Evolutionary conservation across 2,329 filamentous ascomycete species (phyloP), one percentile per base, ranked within the genome.

Genomic region (Arthrobotrys entomopaga): DNA sequence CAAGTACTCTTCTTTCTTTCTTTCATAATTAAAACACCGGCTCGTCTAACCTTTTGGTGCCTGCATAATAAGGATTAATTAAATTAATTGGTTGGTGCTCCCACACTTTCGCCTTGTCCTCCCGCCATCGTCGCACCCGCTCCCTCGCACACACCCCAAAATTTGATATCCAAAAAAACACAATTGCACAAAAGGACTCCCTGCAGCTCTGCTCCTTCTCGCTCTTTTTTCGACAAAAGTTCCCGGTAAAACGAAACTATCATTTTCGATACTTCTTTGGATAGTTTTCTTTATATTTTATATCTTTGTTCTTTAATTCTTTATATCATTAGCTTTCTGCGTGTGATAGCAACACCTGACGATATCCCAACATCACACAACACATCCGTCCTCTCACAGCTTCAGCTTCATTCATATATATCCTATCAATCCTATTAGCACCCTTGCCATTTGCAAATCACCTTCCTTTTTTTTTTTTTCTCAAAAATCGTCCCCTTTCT

Each of bases 271-370:
- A 15, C 11, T 46, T n/a, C 7, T 10, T 46, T 46, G 29, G 29
- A 34, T n/a, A 10, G 42, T n/a, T 46, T 20, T 11, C 22, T 2
- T 22, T 19, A 24, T 50, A 10, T 19, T 13, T n/a, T 46, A 49
- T 16, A 19, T 19, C 5, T 22, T 19, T 5, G 46, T 50, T 19
- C 16, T 50, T 50, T 22, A 24, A 19, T 13, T 13, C n/a, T 20
- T 19, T 34, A 16, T 50, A 69, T 69, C 65, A 69, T 69, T 69
- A 59, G 65, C 65, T 61, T 43, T 40, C 49, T 63, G 24, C 70
- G 63, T 74, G 70, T 74, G 70, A 66, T 63, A 54, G n/a, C 56
- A 59, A 64, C 70, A 74, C 63, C 63, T 74, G 70, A 74, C 63
- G 48, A 54, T 50, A 53, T 48, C n/a, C 61, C 61, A 72, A 73